phyloP scores from a whole-genome alignment of 768 basidiomycete species.

The Kwoniella sp. region DNA sequence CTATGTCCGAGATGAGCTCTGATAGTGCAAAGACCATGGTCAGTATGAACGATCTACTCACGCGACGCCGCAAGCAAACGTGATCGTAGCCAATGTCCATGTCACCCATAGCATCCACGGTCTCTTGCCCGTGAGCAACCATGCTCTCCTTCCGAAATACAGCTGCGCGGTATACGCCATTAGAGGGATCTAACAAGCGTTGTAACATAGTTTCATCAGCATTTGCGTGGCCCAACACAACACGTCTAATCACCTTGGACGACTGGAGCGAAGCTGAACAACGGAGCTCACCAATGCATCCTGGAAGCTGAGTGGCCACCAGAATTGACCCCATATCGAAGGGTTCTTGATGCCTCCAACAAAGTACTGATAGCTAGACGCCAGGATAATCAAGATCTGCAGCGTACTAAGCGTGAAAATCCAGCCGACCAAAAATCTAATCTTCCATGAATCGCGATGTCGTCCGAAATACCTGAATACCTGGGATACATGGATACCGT shows the following conservation, averaged over 20 bases:
- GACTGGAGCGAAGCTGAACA: background rate
- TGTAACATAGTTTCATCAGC: background rate
- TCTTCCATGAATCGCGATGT: slow-evolving; percentile 18
- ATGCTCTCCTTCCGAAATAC: slow-evolving; percentile 47
- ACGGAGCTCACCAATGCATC: slow-evolving; percentile 50
- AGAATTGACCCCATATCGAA: slow-evolving; percentile 47
- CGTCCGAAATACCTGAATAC: slow-evolving; percentile 35
- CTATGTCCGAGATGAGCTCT: background rate
- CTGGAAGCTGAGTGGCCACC: slow-evolving; percentile 47
- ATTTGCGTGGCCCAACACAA: too few relatives aligned
- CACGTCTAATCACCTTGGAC: too few relatives aligned
- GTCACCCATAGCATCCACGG: slow-evolving; percentile 38
- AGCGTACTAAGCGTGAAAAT: slow-evolving; percentile 34
- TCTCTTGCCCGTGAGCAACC: slow-evolving; percentile 33
- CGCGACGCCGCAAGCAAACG: slow-evolving; percentile 39
- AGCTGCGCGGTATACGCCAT: slow-evolving; percentile 48
- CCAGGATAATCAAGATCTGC: slow-evolving; percentile 46
- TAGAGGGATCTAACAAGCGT: slow-evolving; percentile 36
- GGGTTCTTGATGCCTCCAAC: slow-evolving; percentile 34
- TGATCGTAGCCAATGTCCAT: slow-evolving; percentile 33
- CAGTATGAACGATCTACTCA: too few relatives aligned
- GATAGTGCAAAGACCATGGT: background rate
- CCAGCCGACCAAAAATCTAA: slow-evolving; percentile 37
- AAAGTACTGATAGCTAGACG: slow-evolving; percentile 40
- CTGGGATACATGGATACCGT: slow-evolving; percentile 44